Evolutionary conservation across 805 yeast genomes (phyloP).

Genomic region (Metschnikowia continentalis): DNA sequence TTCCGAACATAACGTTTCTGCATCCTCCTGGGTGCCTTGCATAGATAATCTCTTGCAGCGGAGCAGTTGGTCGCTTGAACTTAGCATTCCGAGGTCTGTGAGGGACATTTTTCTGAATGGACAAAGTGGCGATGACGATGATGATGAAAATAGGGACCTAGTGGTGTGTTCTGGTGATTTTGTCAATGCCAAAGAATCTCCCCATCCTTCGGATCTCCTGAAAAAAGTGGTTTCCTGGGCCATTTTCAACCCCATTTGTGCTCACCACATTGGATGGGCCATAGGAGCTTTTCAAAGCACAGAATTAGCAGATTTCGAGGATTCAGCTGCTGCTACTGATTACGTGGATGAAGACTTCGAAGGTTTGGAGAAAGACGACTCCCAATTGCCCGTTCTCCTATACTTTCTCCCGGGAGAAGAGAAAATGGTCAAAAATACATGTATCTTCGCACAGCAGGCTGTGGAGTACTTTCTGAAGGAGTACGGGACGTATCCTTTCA

Average conservation of each 20-base stretch:
- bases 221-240: slow-evolving; percentile 74
- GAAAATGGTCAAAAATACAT: slow-evolving; percentile 61
- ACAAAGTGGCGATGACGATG: slow-evolving; percentile 28
- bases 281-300: slow-evolving; percentile 79
- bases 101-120: slow-evolving; percentile 46
- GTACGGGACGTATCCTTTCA: slow-evolving; percentile 90
- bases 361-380: slow-evolving; percentile 27
- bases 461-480: slow-evolving; percentile 81
- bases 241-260: slow-evolving; percentile 77
- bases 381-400: slow-evolving; percentile 43
- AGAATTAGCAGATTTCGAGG: slow-evolving; percentile 45
- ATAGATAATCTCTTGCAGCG: slow-evolving; percentile 84
- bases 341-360: slow-evolving; percentile 29
- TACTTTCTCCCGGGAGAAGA: slow-evolving; percentile 61
- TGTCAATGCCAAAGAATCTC: slow-evolving; percentile 59
- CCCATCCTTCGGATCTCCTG: slow-evolving; percentile 70
- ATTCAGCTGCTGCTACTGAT: slow-evolving; percentile 25
- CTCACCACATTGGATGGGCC: slow-evolving; percentile 95
- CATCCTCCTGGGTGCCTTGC: slow-evolving; percentile 98
- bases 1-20: slow-evolving; percentile 69
- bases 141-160: slow-evolving; percentile 48
- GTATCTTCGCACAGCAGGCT: slow-evolving; percentile 71
- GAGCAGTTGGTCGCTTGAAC: slow-evolving; percentile 86
- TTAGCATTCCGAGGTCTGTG: slow-evolving; percentile 78
- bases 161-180: slow-evolving; percentile 69